Base-by-base conservation (phyloP, 768 basidiomycete genomes). In the Pholiota molesta region DNA sequence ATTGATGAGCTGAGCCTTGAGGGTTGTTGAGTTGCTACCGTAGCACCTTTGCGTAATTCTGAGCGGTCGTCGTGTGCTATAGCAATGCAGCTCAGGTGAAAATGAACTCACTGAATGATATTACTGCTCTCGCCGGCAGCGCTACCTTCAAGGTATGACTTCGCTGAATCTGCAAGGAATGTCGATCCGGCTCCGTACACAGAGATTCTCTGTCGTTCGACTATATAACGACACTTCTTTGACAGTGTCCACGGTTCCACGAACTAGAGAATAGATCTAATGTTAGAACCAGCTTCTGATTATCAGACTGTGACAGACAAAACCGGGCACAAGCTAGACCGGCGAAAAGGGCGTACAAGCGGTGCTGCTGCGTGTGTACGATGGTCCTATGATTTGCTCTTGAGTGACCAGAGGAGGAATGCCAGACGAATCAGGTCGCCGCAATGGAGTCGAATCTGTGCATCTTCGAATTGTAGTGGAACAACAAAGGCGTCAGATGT, bases 211-310 rank as follows among this genome's bases (percentile, higher is more conserved):
- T 21, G 26, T 17, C n/a, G 33, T 35, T 17, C 37, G 37, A 35
- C 31, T n/a, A 35, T 26, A 37, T 13, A 21, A 17, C 17, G 17
- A 10, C 35, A 21, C n/a, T 37, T 37, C 28, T 13, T n/a, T 21
- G 11, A 37, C 39, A 19, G 49, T 37, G n/a, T 29, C n/a, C 31
- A 35, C 33, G 53, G 19, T 55, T 55, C 53, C 53, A 55, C 53
- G 53, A 40, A 40, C 35, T 21, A 39, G 53, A 55, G 53, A n/a
- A 44, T 9, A 44, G 21, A 16, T 44, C 47, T 49, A 49, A 49
- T 49, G 47, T 49, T 49, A 49, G 47, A 49, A 49, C 11, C 19
- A 26, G 47, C 23, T 26, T 49, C 23, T 49, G 47, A 49, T 49
- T 2, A 19, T 19, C 23, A 26, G 14, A 26, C 14, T 49, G 14